phyloP scores from a whole-genome alignment of 192 early-diverging fungal species.

The Spinellus fusiger region DNA sequence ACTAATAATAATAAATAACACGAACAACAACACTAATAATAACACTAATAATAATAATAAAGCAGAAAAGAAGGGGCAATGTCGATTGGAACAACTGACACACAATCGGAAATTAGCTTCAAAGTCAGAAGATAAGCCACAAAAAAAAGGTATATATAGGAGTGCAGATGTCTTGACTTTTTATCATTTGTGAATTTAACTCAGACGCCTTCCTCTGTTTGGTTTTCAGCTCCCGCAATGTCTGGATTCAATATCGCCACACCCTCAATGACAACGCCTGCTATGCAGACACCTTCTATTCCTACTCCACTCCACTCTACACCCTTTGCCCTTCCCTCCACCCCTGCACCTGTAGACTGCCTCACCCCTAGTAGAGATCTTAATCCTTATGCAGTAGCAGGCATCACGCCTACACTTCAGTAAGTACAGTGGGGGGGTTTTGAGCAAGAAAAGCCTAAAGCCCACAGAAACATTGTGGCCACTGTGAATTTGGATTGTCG shows the following conservation, averaged over 20 bases:
- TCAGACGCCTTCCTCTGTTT: not conserved
- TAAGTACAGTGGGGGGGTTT: conserved; percentile 34
- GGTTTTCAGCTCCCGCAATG: conserved; percentile 6
- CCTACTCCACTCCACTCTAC: conserved; percentile 21
- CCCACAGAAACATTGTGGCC: conserved; percentile 90
- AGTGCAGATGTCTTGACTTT: not conserved
- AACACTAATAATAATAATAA: not conserved
- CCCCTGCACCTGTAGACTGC: conserved; percentile 35
- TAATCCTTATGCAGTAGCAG: conserved; percentile 43
- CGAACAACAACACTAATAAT: too few relatives aligned
- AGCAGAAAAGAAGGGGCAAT: not conserved
- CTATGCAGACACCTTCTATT: conserved; percentile 30
- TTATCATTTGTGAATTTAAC: not conserved
- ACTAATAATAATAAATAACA: too few relatives aligned
- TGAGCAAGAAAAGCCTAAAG: not conserved
- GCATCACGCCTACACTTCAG: conserved; percentile 57
- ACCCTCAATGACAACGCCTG: conserved; percentile 27
- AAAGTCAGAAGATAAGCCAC: conserved; percentile 13
- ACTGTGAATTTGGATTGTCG: conserved; percentile 97
- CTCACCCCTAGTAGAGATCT: conserved; percentile 36
- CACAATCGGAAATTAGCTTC: not conserved
- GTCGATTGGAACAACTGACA: not conserved
- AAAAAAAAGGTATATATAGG: conserved; percentile 26
- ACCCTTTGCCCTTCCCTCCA: conserved; percentile 34
- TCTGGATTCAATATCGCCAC: conserved; percentile 38